Evolutionary conservation across 2,329 filamentous ascomycete species (phyloP).

Genomic region (Phyllosticta capitalensis): DNA sequence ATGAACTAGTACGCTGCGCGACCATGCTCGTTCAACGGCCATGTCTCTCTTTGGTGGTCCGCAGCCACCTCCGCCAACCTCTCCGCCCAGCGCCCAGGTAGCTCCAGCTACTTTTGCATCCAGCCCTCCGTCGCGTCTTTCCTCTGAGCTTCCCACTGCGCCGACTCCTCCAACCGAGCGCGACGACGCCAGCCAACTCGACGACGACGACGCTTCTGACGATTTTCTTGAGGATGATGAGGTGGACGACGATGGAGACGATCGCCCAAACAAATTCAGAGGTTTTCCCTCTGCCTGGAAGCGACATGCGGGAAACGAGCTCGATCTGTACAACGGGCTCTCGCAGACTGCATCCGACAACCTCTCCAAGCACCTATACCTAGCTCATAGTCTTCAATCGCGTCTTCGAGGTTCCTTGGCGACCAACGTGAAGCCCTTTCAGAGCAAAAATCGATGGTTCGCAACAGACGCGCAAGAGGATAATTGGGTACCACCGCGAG

Average conservation of each 20-base stretch:
- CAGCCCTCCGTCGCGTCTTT: background rate
- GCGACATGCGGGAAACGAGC: conserved; percentile 50
- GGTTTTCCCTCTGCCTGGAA: conserved; percentile 61
- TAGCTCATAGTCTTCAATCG: conserved; percentile 59
- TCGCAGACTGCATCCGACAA: conserved; percentile 56
- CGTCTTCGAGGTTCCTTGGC: conserved; percentile 21
- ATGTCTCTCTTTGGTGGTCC: conserved; percentile 11
- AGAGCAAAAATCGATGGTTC: conserved; percentile 33
- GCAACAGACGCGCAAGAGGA: conserved; percentile 22
- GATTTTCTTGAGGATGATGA: conserved; percentile 10
- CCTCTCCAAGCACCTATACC: conserved; percentile 68
- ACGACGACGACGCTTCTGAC: background rate
- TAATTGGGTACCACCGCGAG: conserved; percentile 38
- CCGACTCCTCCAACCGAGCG: conserved; percentile 4
- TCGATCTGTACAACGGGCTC: conserved; percentile 53
- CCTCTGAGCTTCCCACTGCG: conserved; percentile 1
- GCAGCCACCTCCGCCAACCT: conserved; percentile 1
- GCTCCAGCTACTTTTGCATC: background rate
- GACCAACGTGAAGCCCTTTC: conserved; percentile 22
- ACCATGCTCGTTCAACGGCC: background rate
- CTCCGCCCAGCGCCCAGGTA: background rate
- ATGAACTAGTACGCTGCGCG: too few relatives aligned
- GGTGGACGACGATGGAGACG: conserved; percentile 9
- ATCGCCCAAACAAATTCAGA: conserved; percentile 59
- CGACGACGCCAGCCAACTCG: background rate